Conservation (phyloP, 148 eudicot genomes). For the Rhododendron simsii region DNA sequence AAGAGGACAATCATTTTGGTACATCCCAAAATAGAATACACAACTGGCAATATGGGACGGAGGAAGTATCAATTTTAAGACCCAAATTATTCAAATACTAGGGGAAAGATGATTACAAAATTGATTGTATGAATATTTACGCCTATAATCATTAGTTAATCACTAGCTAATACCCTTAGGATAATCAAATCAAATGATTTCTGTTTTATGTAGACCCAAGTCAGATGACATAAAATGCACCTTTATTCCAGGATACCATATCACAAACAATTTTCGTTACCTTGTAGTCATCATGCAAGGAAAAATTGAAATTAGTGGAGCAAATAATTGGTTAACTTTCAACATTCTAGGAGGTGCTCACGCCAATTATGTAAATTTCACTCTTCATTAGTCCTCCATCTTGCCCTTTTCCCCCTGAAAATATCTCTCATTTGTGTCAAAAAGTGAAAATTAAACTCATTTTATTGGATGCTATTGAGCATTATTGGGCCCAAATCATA, state of each 20-base stretch:
- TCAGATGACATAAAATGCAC: neutral
- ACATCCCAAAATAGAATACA: neutral
- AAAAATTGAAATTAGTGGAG: neutral
- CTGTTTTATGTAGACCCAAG: neutral
- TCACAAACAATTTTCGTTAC: neutral
- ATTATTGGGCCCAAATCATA: neutral
- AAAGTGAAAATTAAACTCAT: neutral
- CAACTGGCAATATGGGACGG: neutral
- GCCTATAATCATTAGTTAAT: neutral
- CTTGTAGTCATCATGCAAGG: neutral
- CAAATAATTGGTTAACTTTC: neutral
- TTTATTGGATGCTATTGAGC: neutral
- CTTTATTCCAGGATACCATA: neutral
- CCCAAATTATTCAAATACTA: neutral
- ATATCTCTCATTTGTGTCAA: neutral
- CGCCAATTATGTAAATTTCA: neutral
- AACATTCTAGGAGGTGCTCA: neutral
- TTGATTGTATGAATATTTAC: neutral
- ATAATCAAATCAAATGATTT: neutral
- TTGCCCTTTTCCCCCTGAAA: no score
- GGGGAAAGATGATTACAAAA: neutral
- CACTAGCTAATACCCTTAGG: neutral
- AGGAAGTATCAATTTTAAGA: neutral
- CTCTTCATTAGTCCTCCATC: neutral
- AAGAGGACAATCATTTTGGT: neutral